Percentiles rank a stretch among this genome's conserved stretches.
These are phyloP conservation scores for Pyrenochaeta sp. DNA, from an alignment of 2,329 filamentous ascomycete species.

Conservation along the genomic window DNA sequence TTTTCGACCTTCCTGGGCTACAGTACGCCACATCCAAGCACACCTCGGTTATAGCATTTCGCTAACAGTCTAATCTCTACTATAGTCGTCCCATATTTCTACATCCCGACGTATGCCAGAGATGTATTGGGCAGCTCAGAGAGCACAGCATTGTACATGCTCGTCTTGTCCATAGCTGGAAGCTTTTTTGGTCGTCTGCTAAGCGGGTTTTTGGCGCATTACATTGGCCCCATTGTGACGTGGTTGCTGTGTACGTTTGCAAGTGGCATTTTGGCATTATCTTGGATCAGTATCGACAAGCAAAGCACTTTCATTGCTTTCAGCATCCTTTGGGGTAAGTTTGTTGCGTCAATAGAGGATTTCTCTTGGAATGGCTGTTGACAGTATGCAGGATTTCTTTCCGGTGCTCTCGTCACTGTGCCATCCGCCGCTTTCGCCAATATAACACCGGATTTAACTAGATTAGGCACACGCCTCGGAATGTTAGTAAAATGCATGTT, in stretches of 20 bases:
- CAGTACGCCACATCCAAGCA: conserved; percentile 10
- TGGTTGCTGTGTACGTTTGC: conserved; percentile 43
- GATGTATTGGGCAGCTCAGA: conserved; percentile 41
- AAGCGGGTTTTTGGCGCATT: conserved; percentile 43
- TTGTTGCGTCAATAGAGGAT: background rate
- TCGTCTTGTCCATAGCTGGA: conserved; percentile 42
- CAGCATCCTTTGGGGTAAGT: conserved; percentile 47
- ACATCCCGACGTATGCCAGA: conserved; percentile 46
- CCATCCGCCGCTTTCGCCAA: conserved; percentile 48
- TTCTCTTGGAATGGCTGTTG: background rate
- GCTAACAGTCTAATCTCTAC: background rate
- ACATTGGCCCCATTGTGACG: conserved; percentile 42
- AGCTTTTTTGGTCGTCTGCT: conserved; percentile 48
- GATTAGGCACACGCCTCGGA: conserved; percentile 46
- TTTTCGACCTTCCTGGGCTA: conserved; percentile 50
- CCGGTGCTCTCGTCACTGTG: conserved; percentile 48
- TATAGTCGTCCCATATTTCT: conserved; percentile 46
- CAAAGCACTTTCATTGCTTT: conserved; percentile 43
- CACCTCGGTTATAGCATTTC: background rate
- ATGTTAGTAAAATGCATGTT: conserved; percentile 24
- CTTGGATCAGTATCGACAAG: conserved; percentile 44
- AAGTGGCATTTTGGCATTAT: conserved; percentile 39
- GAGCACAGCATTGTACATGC: conserved; percentile 42
- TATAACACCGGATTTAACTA: conserved; percentile 47
- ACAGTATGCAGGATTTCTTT: conserved; percentile 43